Evolutionary conservation across 768 basidiomycete genomes (phyloP), one percentile per base, ranked within the genome.

Genomic region (Termitomyces bulborhizus): DNA sequence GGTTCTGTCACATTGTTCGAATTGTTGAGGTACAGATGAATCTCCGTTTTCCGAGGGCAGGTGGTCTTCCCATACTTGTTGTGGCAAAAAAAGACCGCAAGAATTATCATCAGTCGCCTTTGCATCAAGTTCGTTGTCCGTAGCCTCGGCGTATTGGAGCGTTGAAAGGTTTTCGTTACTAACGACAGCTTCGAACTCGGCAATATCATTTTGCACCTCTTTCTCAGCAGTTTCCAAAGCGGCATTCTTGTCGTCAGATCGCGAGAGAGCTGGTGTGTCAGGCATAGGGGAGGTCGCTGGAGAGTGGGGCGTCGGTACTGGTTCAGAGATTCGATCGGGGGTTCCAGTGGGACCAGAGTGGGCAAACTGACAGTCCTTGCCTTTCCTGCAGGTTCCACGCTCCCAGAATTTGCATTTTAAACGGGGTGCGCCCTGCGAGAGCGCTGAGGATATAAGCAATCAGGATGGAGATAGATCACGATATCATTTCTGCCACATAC

Each of bases 331-430:
- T 4, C 36, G 49, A 50, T 50, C 16, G 39, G 11, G 5, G 16
- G 5, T 21, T 24, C 27, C 29, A 27, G 42, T 39, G 40, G 26
- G 26, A 27, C 26, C 24, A 15, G 43, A 24, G 41, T 63, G 62
- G 4, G 50, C 21, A 26, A 56, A 62, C 13, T 26, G 53, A 26
- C 60, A 63, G 6, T 40, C 37, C 26, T 50, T 45, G 24, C 60
- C 58, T n/a, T 46, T 45, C 7, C 26, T 54, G 26, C 60, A 62
- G n/a, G 45, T 53, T 31, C 52, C 53, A 18, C 34, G 36, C 16
- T 8, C 13, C 53, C 60, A 63, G 26, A 45, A 61, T 40, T 6
- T 56, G 57, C 62, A 63, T 11, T 16, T 42, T 6, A 7, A 41
- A 27, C 2, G 43, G 12, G 18, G 11, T 5, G 37, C 6, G 15